Evolutionary conservation across 352 stramenopile species (phyloP).

Genomic region (Globisporangium sylvaticum): DNA sequence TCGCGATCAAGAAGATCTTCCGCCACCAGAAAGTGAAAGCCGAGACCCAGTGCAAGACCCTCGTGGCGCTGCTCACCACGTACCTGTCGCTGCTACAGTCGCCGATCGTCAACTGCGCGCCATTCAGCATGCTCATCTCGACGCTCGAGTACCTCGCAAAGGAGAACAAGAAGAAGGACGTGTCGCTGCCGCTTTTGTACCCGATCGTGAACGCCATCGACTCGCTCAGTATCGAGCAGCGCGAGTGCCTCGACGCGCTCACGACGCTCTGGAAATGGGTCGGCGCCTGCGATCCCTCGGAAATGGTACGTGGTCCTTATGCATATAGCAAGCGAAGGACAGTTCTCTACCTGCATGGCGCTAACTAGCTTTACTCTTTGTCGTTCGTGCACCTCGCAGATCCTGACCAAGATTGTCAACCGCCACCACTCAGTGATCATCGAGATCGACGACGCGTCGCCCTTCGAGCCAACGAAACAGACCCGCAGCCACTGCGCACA

Average conservation of each 20-base stretch:
- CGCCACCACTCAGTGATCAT: constrained; percentile 44
- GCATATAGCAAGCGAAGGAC: neutral
- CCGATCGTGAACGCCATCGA: constrained; percentile 72
- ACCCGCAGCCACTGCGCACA: neutral
- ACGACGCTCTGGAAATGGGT: constrained; percentile 52
- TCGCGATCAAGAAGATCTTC: constrained; percentile 49
- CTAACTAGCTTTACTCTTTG: neutral
- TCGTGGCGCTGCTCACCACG: constrained; percentile 36
- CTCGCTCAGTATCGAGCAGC: constrained; percentile 60
- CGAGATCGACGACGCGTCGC: constrained; percentile 17
- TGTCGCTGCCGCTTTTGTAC: constrained; percentile 47
- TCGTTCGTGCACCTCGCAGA: constrained; percentile 15
- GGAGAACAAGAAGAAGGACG: constrained; percentile 16
- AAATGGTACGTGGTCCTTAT: constrained; percentile 50
- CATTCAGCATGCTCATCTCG: constrained; percentile 46
- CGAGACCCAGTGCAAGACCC: constrained; percentile 30
- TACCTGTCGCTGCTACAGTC: constrained; percentile 39
- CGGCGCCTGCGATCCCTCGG: constrained; percentile 26
- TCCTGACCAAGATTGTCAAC: constrained; percentile 34
- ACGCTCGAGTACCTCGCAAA: constrained; percentile 62
- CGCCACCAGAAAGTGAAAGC: constrained; percentile 35
- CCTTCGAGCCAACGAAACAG: neutral
- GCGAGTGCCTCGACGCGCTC: constrained; percentile 68
- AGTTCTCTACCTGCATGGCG: neutral
- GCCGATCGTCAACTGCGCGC: constrained; percentile 52